Evolutionary conservation across 2,329 filamentous ascomycete species (phyloP), one percentile per base, ranked within the genome.

Genomic region (Escovopsis sp.): DNA sequence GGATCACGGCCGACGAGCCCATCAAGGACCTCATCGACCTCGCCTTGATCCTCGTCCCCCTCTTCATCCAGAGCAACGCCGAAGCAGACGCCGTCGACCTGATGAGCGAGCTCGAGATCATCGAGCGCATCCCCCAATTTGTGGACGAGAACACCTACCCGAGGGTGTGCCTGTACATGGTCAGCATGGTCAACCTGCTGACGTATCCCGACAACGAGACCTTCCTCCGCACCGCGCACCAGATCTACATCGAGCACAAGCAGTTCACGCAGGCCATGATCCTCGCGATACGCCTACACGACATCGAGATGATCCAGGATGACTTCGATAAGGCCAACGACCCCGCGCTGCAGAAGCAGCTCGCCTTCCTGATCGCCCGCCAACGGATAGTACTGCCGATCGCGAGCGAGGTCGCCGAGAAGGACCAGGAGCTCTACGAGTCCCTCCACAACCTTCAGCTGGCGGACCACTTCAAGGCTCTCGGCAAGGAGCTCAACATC

Each of bases 81-180:
- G 91, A 98, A 66, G 93, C 91, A 16, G 91, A 98, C 61, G 93
- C 91, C 2, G 91, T 98, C 32, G 91, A 98, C 62, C 72, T 98
- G 50, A 78, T 98, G 71, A 95, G 87, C 58, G 93, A 98, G 65
- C 70, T 98, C 45, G 91, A 98, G 65, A 94, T 95, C 59, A 96
- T 98, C 51, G 86, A 95, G 56, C 70, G 88, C 56, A 83, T 98
- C 37, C 79, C 85, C 43, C 74, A 86, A 50, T 93, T 88, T 54
- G 73, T 98, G 40, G 91, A 98, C 60, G 82, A 93, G 60, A 81
- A 96, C 64, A 96, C 88, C 24, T 98, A 94, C 60, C 71, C 83
- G 40, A 73, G 91, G 56, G 91, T 95, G 43, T 96, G 91, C 59
- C 67, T 98, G 51, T 98, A 98, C 67, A 94, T 98, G 81, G 86